Base-by-base conservation (phyloP, 495 filamentous ascomycete genomes). In the Tuber umbilicatum region DNA sequence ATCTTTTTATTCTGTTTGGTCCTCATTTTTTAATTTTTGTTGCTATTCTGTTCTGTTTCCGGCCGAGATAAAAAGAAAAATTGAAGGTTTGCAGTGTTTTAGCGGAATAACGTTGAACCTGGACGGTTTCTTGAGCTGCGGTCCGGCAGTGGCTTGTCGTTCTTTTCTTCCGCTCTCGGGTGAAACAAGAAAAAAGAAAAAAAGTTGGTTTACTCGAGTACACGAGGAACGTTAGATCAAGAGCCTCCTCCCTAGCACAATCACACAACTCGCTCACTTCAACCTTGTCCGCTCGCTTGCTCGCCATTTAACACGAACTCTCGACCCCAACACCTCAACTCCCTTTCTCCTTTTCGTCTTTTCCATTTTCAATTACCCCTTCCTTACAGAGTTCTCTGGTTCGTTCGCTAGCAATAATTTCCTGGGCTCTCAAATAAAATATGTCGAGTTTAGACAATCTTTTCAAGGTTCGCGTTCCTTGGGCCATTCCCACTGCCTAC, bases 361-460 rank as follows among this genome's bases (percentile, higher is more conserved):
- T 42, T 14, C 38, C 27, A 27, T 31, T 40, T 43, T 35, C 69
- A 39, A 43, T 70, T 41, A 41, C 38, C 2, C 35, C 17, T 6
- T 12, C 35, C 69, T 70, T 31, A 27, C 16, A 14, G 23, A 39
- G 38, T n/a, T 35, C 6, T 31, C 16, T 70, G 12, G 38, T 43
- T 16, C 41, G 17, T 7, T 14, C 19, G 6, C 38, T n/a, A 70
- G 38, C 69, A 39, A 70, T 17, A 70, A 40, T 31, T 31, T n/a
- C 69, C 23, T 35, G 16, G 23, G 35, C 17, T n/a, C 41, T 42
- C 41, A 43, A n/a, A 40, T 27, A 42, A n/a, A 42, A n/a, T 35
- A 95, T 94, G 91, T 86, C 90, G 38, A 92, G 88, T 82, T 89
- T 94, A 81, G 91, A 94, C 81, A 91, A 93, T 75, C 85, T 96